Percentiles rank a stretch among this genome's conserved stretches.
These are phyloP conservation scores for Xylaria sp. DNA, from an alignment of 2,329 filamentous ascomycete genomes.

Conservation along the genomic window DNA sequence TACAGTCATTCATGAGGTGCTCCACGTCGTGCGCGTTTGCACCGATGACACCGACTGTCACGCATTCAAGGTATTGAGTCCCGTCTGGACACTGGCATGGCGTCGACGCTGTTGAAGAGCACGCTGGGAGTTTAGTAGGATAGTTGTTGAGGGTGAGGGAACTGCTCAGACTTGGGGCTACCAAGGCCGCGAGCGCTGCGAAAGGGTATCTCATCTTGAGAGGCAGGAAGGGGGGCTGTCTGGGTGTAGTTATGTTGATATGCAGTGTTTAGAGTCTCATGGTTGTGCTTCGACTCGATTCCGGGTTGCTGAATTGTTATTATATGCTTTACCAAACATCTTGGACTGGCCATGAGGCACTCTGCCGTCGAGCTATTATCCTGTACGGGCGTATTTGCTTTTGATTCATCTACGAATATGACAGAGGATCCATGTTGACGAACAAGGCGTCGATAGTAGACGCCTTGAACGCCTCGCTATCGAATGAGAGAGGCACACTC, in stretches of 20 bases:
- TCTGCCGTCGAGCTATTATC: too few relatives aligned
- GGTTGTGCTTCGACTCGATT: background rate
- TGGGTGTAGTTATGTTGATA: background rate
- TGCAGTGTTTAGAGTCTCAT: background rate
- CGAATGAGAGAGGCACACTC: background rate
- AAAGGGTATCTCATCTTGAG: background rate
- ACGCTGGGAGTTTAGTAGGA: background rate
- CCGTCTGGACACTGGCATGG: slow-evolving; percentile 2
- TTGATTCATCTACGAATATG: background rate
- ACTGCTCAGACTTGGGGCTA: background rate
- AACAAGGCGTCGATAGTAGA: background rate
- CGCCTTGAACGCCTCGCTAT: background rate
- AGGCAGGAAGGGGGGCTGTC: background rate
- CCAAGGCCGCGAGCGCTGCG: background rate
- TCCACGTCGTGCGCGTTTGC: slow-evolving; percentile 1
- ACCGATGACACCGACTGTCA: slow-evolving; percentile 2
- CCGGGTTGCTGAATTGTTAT: background rate
- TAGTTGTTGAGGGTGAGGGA: background rate
- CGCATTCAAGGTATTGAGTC: slow-evolving; percentile 6
- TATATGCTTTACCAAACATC: background rate
- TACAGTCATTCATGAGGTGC: slow-evolving; percentile 5
- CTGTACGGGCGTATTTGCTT: background rate
- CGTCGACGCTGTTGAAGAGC: background rate
- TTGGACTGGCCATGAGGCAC: background rate
- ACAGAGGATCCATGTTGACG: background rate